Conservation (phyloP, 106 monocot genomes). For the Xerophyta viscosa region DNA sequence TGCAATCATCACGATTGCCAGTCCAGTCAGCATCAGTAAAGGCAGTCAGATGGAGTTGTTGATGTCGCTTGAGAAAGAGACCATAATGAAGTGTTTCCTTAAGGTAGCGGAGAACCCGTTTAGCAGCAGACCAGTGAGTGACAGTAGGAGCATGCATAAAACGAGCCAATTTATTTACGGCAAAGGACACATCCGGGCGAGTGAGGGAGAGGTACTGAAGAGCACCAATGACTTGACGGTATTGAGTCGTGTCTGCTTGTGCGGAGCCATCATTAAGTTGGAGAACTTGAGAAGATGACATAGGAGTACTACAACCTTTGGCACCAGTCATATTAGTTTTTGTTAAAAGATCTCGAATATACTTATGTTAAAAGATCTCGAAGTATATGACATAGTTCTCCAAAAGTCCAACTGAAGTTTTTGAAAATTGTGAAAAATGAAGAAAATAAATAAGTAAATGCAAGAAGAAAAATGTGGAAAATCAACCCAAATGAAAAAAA, state of each 20-base stretch:
- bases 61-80: background rate
- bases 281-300: background rate
- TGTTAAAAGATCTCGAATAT: background rate
- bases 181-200: background rate
- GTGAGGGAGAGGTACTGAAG: constrained; percentile 2
- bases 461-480: too few relatives aligned
- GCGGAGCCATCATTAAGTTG: background rate
- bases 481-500: too few relatives aligned
- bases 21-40: background rate
- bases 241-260: background rate
- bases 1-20: background rate
- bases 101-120: background rate
- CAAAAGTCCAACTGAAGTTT: too few relatives aligned
- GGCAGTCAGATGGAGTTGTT: background rate
- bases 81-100: background rate
- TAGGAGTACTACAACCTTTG: background rate
- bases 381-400: too few relatives aligned
- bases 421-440: too few relatives aligned
- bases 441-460: too few relatives aligned
- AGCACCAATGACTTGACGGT: background rate
- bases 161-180: background rate
- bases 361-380: too few relatives aligned
- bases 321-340: background rate
- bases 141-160: background rate
- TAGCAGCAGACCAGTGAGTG: background rate